Evolutionary conservation across 2,329 filamentous ascomycete genomes (phyloP).

Genomic region (Fusarium humuli): DNA sequence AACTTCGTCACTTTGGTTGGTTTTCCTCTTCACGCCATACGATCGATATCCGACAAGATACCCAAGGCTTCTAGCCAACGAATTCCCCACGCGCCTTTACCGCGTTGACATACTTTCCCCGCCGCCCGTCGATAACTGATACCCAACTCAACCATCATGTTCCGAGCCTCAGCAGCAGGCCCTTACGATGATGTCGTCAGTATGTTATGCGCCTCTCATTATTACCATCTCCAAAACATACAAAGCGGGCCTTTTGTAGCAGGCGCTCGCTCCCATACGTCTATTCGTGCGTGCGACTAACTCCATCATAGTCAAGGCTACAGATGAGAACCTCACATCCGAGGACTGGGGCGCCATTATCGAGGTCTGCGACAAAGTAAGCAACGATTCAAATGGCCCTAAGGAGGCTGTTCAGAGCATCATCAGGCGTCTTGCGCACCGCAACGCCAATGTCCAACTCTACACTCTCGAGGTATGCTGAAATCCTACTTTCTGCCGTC

Average conservation of each 20-base stretch:
- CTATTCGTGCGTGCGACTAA: slow-evolving; percentile 28
- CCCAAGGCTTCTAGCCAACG: slow-evolving; percentile 20
- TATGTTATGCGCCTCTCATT: slow-evolving; percentile 52
- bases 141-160: slow-evolving; percentile 58
- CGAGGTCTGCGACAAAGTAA: slow-evolving; percentile 71
- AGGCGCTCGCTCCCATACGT: not conserved
- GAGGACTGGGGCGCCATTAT: slow-evolving; percentile 77
- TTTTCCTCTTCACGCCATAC: not conserved
- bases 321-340: slow-evolving; percentile 95
- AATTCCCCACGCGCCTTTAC: slow-evolving; percentile 3
- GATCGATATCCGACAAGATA: slow-evolving; percentile 18
- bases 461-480: slow-evolving; percentile 84
- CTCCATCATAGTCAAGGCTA: slow-evolving; percentile 72
- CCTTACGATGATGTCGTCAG: slow-evolving; percentile 71
- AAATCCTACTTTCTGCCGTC: not conserved
- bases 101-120: slow-evolving; percentile 14
- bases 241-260: not conserved
- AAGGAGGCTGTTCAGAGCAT: slow-evolving; percentile 90
- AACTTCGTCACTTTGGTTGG: not conserved
- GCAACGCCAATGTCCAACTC: slow-evolving; percentile 95
- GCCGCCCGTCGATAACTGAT: slow-evolving; percentile 23
- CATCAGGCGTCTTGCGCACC: slow-evolving; percentile 91
- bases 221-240: not conserved
- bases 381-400: slow-evolving; percentile 67
- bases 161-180: slow-evolving; percentile 67